A percentile compares a stretch with the other conserved stretches of the same genome.
Evolutionary conservation across 306 rosid genomes (phyloP).

Genomic region (Quercus agrifolia): DNA sequence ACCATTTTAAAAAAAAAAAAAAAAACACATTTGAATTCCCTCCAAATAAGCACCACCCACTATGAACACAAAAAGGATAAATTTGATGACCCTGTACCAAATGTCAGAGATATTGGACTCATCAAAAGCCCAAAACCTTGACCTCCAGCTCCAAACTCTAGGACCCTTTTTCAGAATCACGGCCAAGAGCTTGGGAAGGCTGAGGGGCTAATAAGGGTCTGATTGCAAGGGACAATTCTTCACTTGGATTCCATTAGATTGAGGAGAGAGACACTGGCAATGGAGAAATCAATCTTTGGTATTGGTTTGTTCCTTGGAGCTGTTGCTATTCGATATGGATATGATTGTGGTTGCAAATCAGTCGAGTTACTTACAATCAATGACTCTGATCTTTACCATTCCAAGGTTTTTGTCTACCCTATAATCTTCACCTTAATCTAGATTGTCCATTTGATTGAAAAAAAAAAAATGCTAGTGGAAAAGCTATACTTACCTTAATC

Average conservation of each 20-base stretch:
- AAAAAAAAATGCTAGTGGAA: neutral
- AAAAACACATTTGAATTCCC: conserved; percentile 1
- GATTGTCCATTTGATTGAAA: neutral
- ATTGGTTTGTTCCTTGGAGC: conserved; percentile 91
- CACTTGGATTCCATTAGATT: conserved; percentile 82
- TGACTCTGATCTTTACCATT: conserved; percentile 76
- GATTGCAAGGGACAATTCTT: conserved; percentile 65
- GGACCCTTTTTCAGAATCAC: conserved; percentile 94
- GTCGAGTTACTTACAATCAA: conserved; percentile 85
- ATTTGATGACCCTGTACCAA: conserved; percentile 32
- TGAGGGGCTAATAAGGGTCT: conserved; percentile 66
- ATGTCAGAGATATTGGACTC: conserved; percentile 68
- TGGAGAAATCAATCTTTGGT: conserved; percentile 88
- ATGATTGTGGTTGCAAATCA: conserved; percentile 58
- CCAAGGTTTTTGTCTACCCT: conserved; percentile 49
- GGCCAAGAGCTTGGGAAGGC: conserved; percentile 75
- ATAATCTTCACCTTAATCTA: conserved; percentile 15
- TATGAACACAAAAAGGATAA: neutral
- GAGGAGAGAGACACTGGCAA: conserved; percentile 59
- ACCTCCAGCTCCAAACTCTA: conserved; percentile 64
- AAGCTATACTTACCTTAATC: neutral
- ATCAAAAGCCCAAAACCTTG: conserved; percentile 58
- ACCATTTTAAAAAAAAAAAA: neutral
- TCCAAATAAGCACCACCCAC: conserved; percentile 9
- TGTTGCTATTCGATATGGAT: conserved; percentile 72